Conservation (phyloP, 257 asterid species). For the Plantago elongata region DNA sequence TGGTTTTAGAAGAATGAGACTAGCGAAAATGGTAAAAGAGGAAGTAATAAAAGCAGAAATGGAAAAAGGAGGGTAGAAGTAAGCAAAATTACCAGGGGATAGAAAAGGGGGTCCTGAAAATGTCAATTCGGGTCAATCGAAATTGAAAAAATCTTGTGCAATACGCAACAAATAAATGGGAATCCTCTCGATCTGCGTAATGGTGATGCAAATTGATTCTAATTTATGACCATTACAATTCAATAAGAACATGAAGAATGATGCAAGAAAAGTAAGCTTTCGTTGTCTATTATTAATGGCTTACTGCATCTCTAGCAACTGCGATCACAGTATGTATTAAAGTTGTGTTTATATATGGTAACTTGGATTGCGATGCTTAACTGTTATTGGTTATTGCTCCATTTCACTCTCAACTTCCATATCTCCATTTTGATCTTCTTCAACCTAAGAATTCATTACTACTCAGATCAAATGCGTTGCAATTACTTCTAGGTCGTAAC, state of each 20-base stretch:
- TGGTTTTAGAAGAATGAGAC: background rate
- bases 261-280: too few relatives aligned
- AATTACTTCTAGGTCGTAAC: too few relatives aligned
- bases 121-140: slow-evolving; percentile 25
- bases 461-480: too few relatives aligned
- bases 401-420: slow-evolving; percentile 1
- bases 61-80: slow-evolving; percentile 19
- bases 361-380: slow-evolving; percentile 51
- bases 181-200: slow-evolving; percentile 13
- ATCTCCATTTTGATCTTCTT: background rate
- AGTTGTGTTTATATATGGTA: slow-evolving; percentile 25
- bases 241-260: too few relatives aligned
- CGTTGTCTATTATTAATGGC: too few relatives aligned
- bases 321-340: slow-evolving; percentile 26
- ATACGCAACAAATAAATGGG: slow-evolving; percentile 32
- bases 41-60: slow-evolving; percentile 18
- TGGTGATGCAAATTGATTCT: too few relatives aligned
- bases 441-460: background rate
- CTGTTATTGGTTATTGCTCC: slow-evolving; percentile 29
- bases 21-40: slow-evolving; percentile 7
- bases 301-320: slow-evolving; percentile 18
- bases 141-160: slow-evolving; percentile 28
- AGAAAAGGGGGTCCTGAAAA: slow-evolving; percentile 6
- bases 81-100: slow-evolving; percentile 34
- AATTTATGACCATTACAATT: too few relatives aligned